A percentile compares a stretch with the other conserved stretches of the same genome.
Evolutionary conservation across 1,284 basidiomycete species (phyloP).

Genomic region (Cutaneotrichosporon cavernicola): DNA sequence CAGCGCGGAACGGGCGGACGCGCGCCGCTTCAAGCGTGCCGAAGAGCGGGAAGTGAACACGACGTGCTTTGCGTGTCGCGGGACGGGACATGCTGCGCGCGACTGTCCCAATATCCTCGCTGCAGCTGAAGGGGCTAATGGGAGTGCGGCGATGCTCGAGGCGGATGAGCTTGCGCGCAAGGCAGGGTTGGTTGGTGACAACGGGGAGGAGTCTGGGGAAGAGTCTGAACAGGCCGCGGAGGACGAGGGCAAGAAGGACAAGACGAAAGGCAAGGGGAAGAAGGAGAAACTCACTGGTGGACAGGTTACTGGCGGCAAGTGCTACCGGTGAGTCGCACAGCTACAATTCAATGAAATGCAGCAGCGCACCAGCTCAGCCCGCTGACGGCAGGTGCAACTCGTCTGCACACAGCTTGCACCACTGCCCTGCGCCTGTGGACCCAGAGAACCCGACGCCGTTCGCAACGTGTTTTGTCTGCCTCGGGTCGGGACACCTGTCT

Average conservation of each 20-base stretch:
- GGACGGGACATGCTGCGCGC: conserved; percentile 77
- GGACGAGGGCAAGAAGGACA: conserved; percentile 23
- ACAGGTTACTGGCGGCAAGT: conserved; percentile 63
- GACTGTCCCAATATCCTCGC: conserved; percentile 67
- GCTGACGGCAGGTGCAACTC: conserved; percentile 70
- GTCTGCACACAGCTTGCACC: conserved; percentile 70
- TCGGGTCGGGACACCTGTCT: conserved; percentile 74
- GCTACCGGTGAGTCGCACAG: conserved; percentile 66
- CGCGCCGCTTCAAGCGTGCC: conserved; percentile 66
- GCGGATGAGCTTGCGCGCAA: conserved; percentile 19
- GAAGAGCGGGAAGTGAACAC: conserved; percentile 62
- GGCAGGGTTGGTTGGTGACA: conserved; percentile 13
- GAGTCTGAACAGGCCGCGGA: conserved; percentile 13
- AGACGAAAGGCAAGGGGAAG: conserved; percentile 24
- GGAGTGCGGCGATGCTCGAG: conserved; percentile 31
- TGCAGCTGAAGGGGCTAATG: conserved; percentile 31
- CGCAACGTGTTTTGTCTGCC: conserved; percentile 90
- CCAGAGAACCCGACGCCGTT: conserved; percentile 73
- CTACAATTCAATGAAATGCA: background rate
- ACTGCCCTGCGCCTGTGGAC: conserved; percentile 68
- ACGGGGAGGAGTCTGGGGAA: conserved; percentile 24
- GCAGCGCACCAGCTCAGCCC: background rate
- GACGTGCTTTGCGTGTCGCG: conserved; percentile 83
- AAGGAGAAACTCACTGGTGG: conserved; percentile 28
- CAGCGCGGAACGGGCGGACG: conserved; percentile 57